Base-by-base conservation (phyloP, 1,284 basidiomycete species). In the Puccinia coronata region DNA sequence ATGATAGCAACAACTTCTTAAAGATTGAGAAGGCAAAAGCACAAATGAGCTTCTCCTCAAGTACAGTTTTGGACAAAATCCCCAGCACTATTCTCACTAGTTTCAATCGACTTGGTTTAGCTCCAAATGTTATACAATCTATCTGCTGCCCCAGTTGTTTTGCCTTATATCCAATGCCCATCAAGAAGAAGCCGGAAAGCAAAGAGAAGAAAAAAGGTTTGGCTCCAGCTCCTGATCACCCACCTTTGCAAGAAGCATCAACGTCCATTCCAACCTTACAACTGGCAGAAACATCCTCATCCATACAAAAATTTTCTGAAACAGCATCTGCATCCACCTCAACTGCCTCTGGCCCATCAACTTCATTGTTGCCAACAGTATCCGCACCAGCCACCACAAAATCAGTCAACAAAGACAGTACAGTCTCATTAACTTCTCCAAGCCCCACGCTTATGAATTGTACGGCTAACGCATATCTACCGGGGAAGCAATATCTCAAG, bases 111-210 rank as follows among this genome's bases (percentile, higher is more conserved):
- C 69, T 71, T 71, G 69, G 69, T 2, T 23, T 71, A 18, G 47
- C 2, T 49, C 47, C 69, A 4, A 47, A 28, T 23, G 14, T 71
- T 14, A 71, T 34, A 18, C 47, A 28, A 39, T 53, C 47, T 3
- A 23, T 53, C 34, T 71, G 69, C 47, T 71, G 69, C 47, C 69
- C 47, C 23, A 53, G 47, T 36, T 71, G 69, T 23, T 71, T 71
- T 71, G 47, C 69, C 14, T 71, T 71, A 20, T 71, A 71, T 23
- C 69, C n/a, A 53, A 6, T 53, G 2, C 69, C 69, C 3, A 47
- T 28, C 8, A 23, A 71, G 53, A 5, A 18, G 47, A 53, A 71
- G 43, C 11, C 28, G 1, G 31, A 53, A 51, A 53, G 16, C 20
- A n/a, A 41, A n/a, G n/a, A n/a, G 3, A 2, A 34, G n/a, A 31